A percentile compares a stretch with the other conserved stretches of the same genome.
phyloP scores from a whole-genome alignment of 768 basidiomycete genomes.

The Chalciporus sphaerocephalus region DNA sequence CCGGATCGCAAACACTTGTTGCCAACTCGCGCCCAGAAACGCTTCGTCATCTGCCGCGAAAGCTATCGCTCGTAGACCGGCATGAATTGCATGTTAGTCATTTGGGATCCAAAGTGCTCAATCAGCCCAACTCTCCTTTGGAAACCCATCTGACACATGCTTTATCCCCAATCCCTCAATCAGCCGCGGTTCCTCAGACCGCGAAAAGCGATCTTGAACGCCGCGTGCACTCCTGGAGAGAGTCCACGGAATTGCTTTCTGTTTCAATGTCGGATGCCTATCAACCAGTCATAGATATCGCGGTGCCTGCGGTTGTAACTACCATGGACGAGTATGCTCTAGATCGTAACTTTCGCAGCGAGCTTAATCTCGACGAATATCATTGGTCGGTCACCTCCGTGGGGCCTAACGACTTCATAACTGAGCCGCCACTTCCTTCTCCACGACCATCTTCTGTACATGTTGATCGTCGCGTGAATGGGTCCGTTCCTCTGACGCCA shows the following conservation, averaged over 20 bases:
- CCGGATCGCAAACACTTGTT: slow-evolving; percentile 13
- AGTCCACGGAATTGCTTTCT: slow-evolving; percentile 47
- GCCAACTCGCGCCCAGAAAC: slow-evolving; percentile 25
- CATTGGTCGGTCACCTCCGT: slow-evolving; percentile 62
- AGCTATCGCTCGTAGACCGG: slow-evolving; percentile 66
- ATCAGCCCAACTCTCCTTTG: slow-evolving; percentile 16
- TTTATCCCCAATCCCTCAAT: slow-evolving; percentile 61
- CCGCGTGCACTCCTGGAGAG: slow-evolving; percentile 66
- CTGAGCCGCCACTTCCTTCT: slow-evolving; percentile 38
- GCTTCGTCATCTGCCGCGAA: slow-evolving; percentile 54
- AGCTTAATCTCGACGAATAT: slow-evolving; percentile 52
- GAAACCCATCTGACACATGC: slow-evolving; percentile 29
- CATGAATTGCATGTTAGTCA: slow-evolving; percentile 45
- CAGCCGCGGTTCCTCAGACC: slow-evolving; percentile 52
- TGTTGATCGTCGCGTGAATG: slow-evolving; percentile 45
- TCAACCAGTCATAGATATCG: slow-evolving; percentile 12
- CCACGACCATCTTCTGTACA: slow-evolving; percentile 50
- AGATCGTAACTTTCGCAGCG: slow-evolving; percentile 2
- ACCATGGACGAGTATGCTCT: slow-evolving; percentile 25
- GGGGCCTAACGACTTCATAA: slow-evolving; percentile 48
- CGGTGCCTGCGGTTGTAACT: slow-evolving; percentile 12
- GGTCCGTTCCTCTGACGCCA: slow-evolving; percentile 51
- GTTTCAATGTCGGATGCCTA: slow-evolving; percentile 41
- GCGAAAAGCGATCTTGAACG: slow-evolving; percentile 50
- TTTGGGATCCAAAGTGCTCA: slow-evolving; percentile 29